Evolutionary conservation across 768 basidiomycete species (phyloP).

Genomic region (Hericium alpestre): DNA sequence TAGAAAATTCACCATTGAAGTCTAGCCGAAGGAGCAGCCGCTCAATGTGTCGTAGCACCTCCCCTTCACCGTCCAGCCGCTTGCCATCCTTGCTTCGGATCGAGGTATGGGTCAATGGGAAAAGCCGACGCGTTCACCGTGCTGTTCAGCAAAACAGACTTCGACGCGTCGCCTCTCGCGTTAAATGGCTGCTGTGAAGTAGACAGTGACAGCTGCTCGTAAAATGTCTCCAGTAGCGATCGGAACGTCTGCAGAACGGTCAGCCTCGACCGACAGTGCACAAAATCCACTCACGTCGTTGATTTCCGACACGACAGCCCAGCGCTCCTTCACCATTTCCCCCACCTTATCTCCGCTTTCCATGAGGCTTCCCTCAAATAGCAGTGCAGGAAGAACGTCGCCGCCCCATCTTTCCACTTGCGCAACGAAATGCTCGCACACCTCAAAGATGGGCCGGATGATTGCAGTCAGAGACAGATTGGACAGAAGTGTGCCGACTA

Average conservation of each 20-base stretch:
- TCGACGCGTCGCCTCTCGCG: constrained; percentile 56
- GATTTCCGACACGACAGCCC: constrained; percentile 59
- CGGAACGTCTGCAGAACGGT: constrained; percentile 45
- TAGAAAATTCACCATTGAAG: constrained; percentile 72
- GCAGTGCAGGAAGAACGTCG: constrained; percentile 72
- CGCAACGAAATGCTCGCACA: constrained; percentile 80
- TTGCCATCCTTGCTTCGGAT: constrained; percentile 40
- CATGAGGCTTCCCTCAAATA: constrained; percentile 70
- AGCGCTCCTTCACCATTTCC: constrained; percentile 60
- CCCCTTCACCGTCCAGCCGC: constrained; percentile 48
- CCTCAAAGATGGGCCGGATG: constrained; percentile 64
- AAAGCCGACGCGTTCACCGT: constrained; percentile 36
- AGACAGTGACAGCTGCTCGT: constrained; percentile 66
- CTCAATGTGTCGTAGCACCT: constrained; percentile 73
- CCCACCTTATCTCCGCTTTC: constrained; percentile 52
- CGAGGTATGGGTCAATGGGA: constrained; percentile 28
- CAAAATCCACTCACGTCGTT: constrained; percentile 44
- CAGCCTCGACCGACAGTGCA: neutral
- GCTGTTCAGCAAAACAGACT: constrained; percentile 52
- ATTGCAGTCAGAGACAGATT: constrained; percentile 51
- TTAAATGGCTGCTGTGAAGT: constrained; percentile 67
- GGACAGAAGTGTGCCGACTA: constrained; percentile 70
- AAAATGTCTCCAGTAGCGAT: constrained; percentile 60
- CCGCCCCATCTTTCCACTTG: constrained; percentile 90
- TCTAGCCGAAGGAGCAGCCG: constrained; percentile 73